Base-by-base conservation (phyloP, 441 rosid species). In the Daphne laureola region DNA sequence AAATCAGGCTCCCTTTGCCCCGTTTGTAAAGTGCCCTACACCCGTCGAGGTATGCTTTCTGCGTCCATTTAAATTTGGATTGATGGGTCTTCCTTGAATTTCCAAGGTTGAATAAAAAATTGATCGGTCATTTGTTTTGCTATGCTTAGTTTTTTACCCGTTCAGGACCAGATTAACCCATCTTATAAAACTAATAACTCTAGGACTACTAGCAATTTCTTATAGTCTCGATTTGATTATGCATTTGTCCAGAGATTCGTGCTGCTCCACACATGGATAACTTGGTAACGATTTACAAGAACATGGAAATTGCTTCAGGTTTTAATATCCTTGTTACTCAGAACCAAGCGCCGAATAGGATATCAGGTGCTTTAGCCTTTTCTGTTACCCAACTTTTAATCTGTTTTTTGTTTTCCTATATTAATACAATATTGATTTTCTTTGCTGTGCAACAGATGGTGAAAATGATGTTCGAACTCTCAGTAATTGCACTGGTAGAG, bases 221-320 rank as follows among this genome's bases (percentile, higher is more conserved):
- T 46, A 46, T 3, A 16, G 8, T 43, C 52, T 46, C 17, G 36
- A 38, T 4, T 47, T 47, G 31, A 11, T 45, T 40, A 40, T 49
- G 17, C 43, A 49, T 17, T 66, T 17, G 12, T 42, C 46, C 63
- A 92, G 98, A 89, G 84, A 62, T 89, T 70, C 88, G 92, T 25
- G 64, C 88, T 62, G 86, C 96, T 65, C 90, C 87, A 21, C 96
- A 89, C 66, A 89, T 92, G 97, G 98, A 92, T 71, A 92, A 69
- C 62, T 75, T 92, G 74, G 98, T 89, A 49, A 76, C 67, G 41
- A 83, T 92, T 51, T 89, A 89, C 71, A 92, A 78, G 75, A 79
- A 75, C 74, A 84, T 92, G 96, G 96, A 86, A 73, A 71, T 62
- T 73, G 94, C 92, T 71, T 89, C 90, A 14, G 95, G 95, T 27